Base-by-base conservation (phyloP, 1,139 yeast genomes). In the Hemisphaericaspora xylofermentans region DNA sequence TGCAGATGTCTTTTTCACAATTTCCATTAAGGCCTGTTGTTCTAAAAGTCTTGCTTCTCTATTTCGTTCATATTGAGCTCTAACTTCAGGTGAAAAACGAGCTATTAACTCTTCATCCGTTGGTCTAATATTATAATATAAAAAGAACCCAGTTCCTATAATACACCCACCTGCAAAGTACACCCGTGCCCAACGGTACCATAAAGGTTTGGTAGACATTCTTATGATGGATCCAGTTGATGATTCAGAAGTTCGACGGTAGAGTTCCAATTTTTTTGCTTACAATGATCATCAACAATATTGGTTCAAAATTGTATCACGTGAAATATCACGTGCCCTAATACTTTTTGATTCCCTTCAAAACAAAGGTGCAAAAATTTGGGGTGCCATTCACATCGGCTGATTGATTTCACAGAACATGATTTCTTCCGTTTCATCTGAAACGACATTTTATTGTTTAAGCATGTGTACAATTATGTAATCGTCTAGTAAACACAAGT, bases 81-180 rank as follows among this genome's bases (percentile, higher is more conserved):
- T 71, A 38, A 88, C 67, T 56, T 89, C 96, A 0, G 97, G 97
- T 3, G 96, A 86, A 51, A 89, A 75, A 39, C 75, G 64, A 15
- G 82, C 78, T 34, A 89, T 75, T 41, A 89, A 64, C 56, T 89
- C 77, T 52, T 88, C 96, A 52, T 88, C 95, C 0, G 93, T 76
- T 1, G 96, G 96, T 0, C 88, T 83, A 3, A 91, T 79, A 58
- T 78, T 85, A 47, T 79, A 82, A 64, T 65, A 84, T 19, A 84
- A 66, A 4, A 85, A 48, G 1, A 81, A 78, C 6, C 96, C 96
- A 0, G 80, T 56, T 2, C 83, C 86, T 10, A 86, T 67, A 18
- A 88, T 82, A 25, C 78, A 78, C 12, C 85, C 84, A 7, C 77
- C 79, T 13, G 75, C 72, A 49, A 73, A 56, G 43, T 58, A 72